Evolutionary conservation across 106 monocot genomes (phyloP).

Genomic region (Hemerocallis citrina): DNA sequence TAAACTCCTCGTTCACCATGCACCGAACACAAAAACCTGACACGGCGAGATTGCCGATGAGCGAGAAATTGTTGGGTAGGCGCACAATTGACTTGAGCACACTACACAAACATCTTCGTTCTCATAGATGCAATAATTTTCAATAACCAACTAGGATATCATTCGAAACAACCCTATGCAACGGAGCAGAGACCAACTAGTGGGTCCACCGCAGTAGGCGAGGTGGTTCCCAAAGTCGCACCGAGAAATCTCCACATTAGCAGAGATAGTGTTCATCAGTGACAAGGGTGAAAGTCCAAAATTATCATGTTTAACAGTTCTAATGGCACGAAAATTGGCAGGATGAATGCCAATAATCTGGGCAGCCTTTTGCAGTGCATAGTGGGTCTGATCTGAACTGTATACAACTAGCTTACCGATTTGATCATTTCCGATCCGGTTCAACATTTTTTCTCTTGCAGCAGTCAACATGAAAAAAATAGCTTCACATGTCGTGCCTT

Average conservation of each 20-base stretch:
- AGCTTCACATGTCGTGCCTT: conserved; percentile 37
- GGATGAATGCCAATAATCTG: conserved; percentile 30
- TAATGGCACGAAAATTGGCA: conserved; percentile 20
- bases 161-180: no score
- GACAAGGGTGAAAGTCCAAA: conserved; percentile 22
- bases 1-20: no score
- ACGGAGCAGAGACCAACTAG: conserved; percentile 4
- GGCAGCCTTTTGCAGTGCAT: conserved; percentile 32
- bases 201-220: conserved; percentile 38
- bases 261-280: conserved; percentile 15
- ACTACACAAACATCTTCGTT: no score
- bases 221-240: conserved; percentile 51
- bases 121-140: no score
- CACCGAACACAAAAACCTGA: no score
- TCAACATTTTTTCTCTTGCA: conserved; percentile 23
- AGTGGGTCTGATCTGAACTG: conserved; percentile 59
- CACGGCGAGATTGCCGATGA: no score
- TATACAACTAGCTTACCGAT: conserved; percentile 25
- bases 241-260: conserved; percentile 36
- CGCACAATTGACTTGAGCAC: no score
- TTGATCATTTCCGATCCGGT: neutral
- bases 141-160: no score
- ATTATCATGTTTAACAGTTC: conserved; percentile 7
- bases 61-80: no score
- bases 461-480: conserved; percentile 36